These are phyloP conservation scores for Iberis amara DNA, from an alignment of 441 rosid species.

Conservation along the genomic window DNA sequence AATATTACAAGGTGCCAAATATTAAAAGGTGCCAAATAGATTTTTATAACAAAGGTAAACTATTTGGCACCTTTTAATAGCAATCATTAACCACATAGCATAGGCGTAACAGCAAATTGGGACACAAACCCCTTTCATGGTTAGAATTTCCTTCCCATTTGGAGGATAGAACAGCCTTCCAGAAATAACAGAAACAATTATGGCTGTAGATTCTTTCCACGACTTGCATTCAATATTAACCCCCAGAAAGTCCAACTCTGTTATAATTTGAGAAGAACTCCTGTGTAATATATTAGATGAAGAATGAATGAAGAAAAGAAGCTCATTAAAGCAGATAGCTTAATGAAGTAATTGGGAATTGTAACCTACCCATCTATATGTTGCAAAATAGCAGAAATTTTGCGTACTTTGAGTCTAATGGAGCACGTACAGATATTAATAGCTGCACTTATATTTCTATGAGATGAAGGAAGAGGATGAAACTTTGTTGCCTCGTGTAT, in stretches of 20 bases:
- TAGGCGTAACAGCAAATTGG: constrained; percentile 15
- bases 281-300: constrained; percentile 36
- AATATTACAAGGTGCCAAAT: constrained; percentile 31
- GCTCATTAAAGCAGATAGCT: constrained; percentile 2
- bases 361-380: constrained; percentile 44
- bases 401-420: constrained; percentile 47
- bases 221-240: constrained; percentile 56
- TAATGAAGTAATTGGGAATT: constrained; percentile 6
- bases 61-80: background rate
- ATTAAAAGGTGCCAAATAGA: background rate
- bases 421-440: constrained; percentile 50
- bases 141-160: constrained; percentile 51
- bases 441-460: constrained; percentile 38
- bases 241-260: constrained; percentile 50
- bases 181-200: constrained; percentile 40
- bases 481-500: constrained; percentile 88
- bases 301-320: constrained; percentile 13
- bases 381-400: constrained; percentile 47
- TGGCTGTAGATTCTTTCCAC: constrained; percentile 54
- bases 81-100: constrained; percentile 15
- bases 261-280: constrained; percentile 43
- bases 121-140: constrained; percentile 50
- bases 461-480: constrained; percentile 46
- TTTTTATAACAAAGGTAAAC: background rate
- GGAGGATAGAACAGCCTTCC: constrained; percentile 53